Conservation (phyloP, 1,284 basidiomycete genomes). For the Porodaedalea pini region DNA sequence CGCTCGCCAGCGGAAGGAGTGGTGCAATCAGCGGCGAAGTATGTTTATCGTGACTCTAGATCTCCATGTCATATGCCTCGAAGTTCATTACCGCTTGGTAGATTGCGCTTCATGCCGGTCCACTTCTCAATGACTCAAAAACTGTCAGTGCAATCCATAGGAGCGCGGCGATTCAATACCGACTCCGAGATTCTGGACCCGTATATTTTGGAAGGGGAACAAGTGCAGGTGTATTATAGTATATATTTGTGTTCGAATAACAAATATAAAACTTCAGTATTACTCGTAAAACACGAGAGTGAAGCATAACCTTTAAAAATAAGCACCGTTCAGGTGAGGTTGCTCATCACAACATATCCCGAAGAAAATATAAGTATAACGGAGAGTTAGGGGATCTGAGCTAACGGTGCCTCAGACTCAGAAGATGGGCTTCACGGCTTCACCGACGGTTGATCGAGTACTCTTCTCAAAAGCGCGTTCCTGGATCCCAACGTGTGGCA, state of each 20-base stretch:
- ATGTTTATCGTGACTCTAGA: conserved; percentile 24
- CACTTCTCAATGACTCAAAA: conserved; percentile 34
- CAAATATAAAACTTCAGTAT: no score
- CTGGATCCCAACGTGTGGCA: no score
- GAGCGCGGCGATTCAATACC: conserved; percentile 60
- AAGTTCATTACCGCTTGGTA: conserved; percentile 28
- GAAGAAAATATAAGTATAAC: not conserved
- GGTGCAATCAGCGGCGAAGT: conserved; percentile 75
- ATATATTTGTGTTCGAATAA: no score
- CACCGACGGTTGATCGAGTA: conserved; percentile 3
- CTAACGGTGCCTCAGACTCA: not conserved
- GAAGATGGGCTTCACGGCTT: not conserved
- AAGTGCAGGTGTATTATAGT: conserved; percentile 54
- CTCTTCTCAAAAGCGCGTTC: conserved; percentile 10
- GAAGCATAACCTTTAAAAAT: no score
- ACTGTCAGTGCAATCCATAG: conserved; percentile 46
- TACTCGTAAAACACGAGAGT: no score
- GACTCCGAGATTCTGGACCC: conserved; percentile 57
- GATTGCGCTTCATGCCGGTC: conserved; percentile 61
- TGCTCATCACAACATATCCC: not conserved
- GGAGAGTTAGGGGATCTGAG: not conserved
- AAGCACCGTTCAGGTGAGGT: no score
- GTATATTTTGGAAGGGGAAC: conserved; percentile 71
- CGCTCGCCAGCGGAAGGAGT: conserved; percentile 66
- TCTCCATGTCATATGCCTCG: conserved; percentile 1